Conservation (phyloP, 345 rosid genomes). For the Aurinia saxatilis region DNA sequence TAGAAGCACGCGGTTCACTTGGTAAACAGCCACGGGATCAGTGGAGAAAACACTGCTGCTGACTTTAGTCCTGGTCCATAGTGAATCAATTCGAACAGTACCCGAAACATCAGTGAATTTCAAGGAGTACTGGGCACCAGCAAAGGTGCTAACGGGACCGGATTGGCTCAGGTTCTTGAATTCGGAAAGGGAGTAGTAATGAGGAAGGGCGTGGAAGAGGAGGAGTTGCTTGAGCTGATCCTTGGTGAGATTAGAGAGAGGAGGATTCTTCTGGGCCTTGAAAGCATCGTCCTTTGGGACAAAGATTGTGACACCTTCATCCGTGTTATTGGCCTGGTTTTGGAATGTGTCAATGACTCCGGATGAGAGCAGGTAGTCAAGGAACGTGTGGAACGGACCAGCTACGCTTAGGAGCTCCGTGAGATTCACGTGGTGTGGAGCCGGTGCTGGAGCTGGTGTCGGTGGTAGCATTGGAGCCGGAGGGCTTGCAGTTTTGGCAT, state of each 20-base stretch:
- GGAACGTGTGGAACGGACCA: slow-evolving; percentile 79
- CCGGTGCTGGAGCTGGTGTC: slow-evolving; percentile 73
- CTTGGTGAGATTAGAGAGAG: slow-evolving; percentile 58
- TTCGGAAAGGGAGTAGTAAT: slow-evolving; percentile 59
- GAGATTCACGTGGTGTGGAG: slow-evolving; percentile 60
- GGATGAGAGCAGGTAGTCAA: slow-evolving; percentile 53
- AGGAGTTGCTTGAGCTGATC: slow-evolving; percentile 69
- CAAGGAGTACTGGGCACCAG: slow-evolving; percentile 60
- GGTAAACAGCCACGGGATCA: slow-evolving; percentile 74
- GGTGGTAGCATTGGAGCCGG: slow-evolving; percentile 38
- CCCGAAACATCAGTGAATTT: slow-evolving; percentile 68
- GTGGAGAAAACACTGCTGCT: slow-evolving; percentile 76
- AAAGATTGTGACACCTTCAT: slow-evolving; percentile 81
- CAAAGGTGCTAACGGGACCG: slow-evolving; percentile 57
- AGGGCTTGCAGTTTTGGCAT: slow-evolving; percentile 55
- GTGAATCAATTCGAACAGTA: slow-evolving; percentile 49
- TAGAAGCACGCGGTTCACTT: slow-evolving; percentile 68
- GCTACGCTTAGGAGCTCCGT: slow-evolving; percentile 71
- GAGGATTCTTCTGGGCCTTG: slow-evolving; percentile 55
- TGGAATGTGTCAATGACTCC: slow-evolving; percentile 83
- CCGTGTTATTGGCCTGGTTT: slow-evolving; percentile 81
- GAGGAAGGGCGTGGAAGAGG: slow-evolving; percentile 80
- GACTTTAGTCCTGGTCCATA: slow-evolving; percentile 74
- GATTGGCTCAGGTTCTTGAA: slow-evolving; percentile 73
- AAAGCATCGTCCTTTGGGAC: slow-evolving; percentile 85